Conservation (phyloP, 192 early-diverging fungal genomes). For the Umbelopsis isabellina region DNA sequence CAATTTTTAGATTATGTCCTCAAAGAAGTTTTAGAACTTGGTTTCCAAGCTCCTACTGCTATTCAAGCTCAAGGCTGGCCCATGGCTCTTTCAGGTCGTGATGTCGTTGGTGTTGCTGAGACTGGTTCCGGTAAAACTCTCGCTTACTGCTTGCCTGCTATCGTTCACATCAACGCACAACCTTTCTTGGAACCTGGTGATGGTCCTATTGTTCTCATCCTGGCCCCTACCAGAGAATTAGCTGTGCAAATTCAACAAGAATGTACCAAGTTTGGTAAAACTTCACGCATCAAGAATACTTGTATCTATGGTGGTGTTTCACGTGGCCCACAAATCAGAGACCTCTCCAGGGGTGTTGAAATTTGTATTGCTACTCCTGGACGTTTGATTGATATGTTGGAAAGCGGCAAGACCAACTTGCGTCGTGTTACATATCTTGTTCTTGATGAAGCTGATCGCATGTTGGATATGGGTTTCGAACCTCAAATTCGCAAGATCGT, state of each 20-base stretch:
- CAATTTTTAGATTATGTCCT: constrained; percentile 73
- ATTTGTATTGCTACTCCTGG: constrained; percentile 98
- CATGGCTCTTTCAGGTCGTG: constrained; percentile 94
- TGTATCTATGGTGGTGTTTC: constrained; percentile 97
- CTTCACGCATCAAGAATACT: constrained; percentile 89
- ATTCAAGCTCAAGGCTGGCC: constrained; percentile 99
- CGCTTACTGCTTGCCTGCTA: constrained; percentile 92
- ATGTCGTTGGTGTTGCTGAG: constrained; percentile 90
- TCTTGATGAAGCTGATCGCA: constrained; percentile 98
- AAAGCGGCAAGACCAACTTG: constrained; percentile 86
- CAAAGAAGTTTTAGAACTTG: constrained; percentile 80
- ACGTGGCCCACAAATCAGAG: constrained; percentile 87
- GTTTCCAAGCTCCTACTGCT: constrained; percentile 87
- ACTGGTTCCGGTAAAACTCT: constrained; percentile 96
- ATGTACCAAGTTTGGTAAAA: constrained; percentile 89
- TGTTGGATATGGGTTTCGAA: constrained; percentile 99
- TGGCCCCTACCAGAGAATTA: constrained; percentile 96
- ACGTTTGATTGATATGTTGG: constrained; percentile 96
- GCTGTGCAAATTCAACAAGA: constrained; percentile 97
- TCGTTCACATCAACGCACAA: constrained; percentile 98
- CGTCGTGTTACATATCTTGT: constrained; percentile 96
- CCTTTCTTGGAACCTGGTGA: constrained; percentile 89
- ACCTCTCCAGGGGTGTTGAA: constrained; percentile 85
- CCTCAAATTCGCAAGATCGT: constrained; percentile 98
- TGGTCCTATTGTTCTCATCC: constrained; percentile 94